A percentile compares a stretch with the other conserved stretches of the same genome.
These are phyloP conservation scores for Martensiomyces pterosporus DNA, from an alignment of 192 early-diverging fungal genomes.

Conservation along the genomic window DNA sequence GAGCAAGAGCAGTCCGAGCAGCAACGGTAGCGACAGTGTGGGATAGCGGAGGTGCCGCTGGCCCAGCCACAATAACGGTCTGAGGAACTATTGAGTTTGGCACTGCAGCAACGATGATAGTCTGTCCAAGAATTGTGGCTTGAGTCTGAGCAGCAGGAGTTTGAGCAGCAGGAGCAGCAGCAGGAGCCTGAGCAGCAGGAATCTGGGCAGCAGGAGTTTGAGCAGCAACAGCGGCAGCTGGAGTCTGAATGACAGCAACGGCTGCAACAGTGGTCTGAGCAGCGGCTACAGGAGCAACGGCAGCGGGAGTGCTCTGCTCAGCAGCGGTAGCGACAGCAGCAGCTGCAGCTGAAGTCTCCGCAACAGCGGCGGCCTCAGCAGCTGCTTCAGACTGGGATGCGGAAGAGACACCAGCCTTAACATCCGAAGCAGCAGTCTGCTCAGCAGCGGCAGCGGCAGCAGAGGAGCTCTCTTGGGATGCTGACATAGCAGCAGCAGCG, in stretches of 20 bases:
- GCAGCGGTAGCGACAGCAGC: not conserved
- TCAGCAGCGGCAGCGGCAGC: not conserved
- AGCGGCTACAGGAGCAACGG: not conserved
- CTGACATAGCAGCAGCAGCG: not conserved
- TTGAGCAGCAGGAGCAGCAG: not conserved
- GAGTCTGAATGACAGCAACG: not conserved
- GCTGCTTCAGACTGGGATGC: not conserved
- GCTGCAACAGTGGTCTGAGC: constrained; percentile 5
- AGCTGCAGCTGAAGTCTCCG: not conserved
- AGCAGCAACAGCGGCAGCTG: not conserved
- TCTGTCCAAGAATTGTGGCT: too few species aligned
- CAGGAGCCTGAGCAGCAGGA: not conserved
- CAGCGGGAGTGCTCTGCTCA: not conserved
- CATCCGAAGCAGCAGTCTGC: not conserved
- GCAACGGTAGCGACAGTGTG: constrained; percentile 20
- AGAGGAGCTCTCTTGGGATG: not conserved
- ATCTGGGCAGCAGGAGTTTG: not conserved
- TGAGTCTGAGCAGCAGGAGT: not conserved
- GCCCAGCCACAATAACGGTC: too few species aligned
- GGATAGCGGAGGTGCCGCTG: too few species aligned
- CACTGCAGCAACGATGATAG: too few species aligned
- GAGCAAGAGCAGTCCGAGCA: constrained; percentile 14
- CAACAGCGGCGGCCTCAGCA: not conserved
- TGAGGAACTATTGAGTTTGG: too few species aligned
- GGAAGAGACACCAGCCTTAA: too few species aligned